Evolutionary conservation across 2,329 filamentous ascomycete species (phyloP).

Genomic region (Cordyceps fumosorosea): DNA sequence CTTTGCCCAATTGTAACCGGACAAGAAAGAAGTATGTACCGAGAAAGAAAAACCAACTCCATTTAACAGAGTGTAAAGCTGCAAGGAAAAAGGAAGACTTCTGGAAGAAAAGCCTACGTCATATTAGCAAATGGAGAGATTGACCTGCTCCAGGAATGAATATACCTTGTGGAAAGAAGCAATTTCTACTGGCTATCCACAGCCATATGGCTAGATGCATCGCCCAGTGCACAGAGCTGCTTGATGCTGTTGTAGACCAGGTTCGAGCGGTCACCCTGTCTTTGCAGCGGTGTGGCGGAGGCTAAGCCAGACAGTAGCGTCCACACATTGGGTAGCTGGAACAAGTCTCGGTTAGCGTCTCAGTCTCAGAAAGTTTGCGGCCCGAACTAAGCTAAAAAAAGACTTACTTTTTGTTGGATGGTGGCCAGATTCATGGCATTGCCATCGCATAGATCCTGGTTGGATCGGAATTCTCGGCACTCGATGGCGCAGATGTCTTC

Average conservation of each 20-base stretch:
- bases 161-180: neutral
- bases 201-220: constrained; percentile 4
- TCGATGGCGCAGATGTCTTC: constrained; percentile 14
- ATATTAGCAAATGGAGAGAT: neutral
- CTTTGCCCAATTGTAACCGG: neutral
- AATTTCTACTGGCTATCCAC: constrained; percentile 2
- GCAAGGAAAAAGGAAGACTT: neutral
- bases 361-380: neutral
- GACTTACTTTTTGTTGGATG: constrained; percentile 12
- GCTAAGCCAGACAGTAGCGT: constrained; percentile 12
- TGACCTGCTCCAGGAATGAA: neutral
- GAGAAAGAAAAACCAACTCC: neutral
- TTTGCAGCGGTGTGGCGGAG: constrained; percentile 11
- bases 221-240: constrained; percentile 13
- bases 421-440: constrained; percentile 9
- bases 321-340: constrained; percentile 14
- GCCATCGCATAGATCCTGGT: constrained; percentile 1
- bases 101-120: neutral
- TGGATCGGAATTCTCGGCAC: constrained; percentile 11
- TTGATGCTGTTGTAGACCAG: constrained; percentile 14
- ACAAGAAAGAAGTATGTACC: neutral
- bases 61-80: neutral
- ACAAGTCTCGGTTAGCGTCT: constrained; percentile 10
- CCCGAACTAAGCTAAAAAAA: neutral
- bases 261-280: constrained; percentile 13